Base-by-base conservation (phyloP, 768 basidiomycete genomes). In the Butyriboletus loyo region DNA sequence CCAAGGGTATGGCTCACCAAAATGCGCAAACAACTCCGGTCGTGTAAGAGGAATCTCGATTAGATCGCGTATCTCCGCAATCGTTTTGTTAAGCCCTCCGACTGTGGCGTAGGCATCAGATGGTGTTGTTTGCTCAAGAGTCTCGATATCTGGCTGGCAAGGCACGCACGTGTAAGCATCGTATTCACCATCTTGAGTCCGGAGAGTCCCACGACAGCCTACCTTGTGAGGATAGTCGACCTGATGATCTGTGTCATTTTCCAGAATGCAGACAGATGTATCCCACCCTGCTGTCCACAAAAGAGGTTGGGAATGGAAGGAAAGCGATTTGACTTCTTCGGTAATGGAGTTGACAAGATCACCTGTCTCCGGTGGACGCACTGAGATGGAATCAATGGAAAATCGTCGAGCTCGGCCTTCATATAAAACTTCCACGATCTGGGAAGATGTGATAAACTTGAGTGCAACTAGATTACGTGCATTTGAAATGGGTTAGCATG, bases 51-150 rank as follows among this genome's bases (percentile, higher is more conserved):
- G 92, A 41, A 94, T 84, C 63, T 95, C 92, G 36, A 96, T 80
- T 34, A 96, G 78, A 63, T 90, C 85, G 22, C 86, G 79, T 51
- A 99, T 91, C 68, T 89, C 84, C 49, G 82, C 73, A 52, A 99
- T 95, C 66, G 97, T 94, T 59, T 84, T 84, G 63, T 85, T 77
- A 36, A 98, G 79, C 2, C 97, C 97, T 19, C 97, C 97, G 22
- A 99, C 86, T 14, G 83, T 76, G 32, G 83, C 75, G 62, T 95
- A 97, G n/a, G 88, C 85, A 52, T 84, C 76, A 35, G 72, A 68
- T 37, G 64, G 60, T 15, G 76, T 61, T 52, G 57, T 69, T 55
- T 75, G 73, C n/a, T 75, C 68, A 46, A 81, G 66, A 15, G 75
- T 70, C 60, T 83, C 79, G 31, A 82, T 62, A 49, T 78, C 76